Base-by-base conservation (phyloP, 176 grass and related monocot species). In the Zoysia pacifica region DNA sequence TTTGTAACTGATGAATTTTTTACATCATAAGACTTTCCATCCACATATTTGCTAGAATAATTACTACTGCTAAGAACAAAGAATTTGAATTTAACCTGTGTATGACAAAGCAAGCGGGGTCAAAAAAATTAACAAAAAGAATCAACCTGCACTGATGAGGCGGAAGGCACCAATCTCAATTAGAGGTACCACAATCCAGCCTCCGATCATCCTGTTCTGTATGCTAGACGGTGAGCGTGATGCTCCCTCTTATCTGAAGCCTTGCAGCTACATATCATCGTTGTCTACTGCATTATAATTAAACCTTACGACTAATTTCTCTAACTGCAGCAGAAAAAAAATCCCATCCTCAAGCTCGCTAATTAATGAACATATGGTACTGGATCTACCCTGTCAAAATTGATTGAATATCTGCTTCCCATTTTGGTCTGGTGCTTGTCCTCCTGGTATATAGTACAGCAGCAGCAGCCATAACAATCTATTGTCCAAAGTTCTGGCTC, bases 1-100 rank as follows among this genome's bases (percentile, higher is more conserved):
- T 40, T 45, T 76, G 70, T 63, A 62, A 74, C 62, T 53, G 51
- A 40, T 47, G 79, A 53, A 12, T 79, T 73, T 73, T 47, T 50
- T 60, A 82, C 83, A 78, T 77, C 49, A 77, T 74, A 86, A 78
- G 78, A 82, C 67, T 82, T 86, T 78, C 78, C 62, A 82, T 68
- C 68, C 36, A 73, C 73, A 68, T 73, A 73, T 46, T 39, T 38
- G 54, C 68, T 79, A 48, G 69, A 92, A 90, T 83, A 90, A 88
- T 90, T 91, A 86, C 65, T 90, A 46, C 69, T 89, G 79, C 89
- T 76, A 88, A 80, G 79, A 91, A 82, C 86, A 97, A 97, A 90
- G 74, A 93, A 93, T 89, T 89, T 89, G 75, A 93, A 84, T 81
- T 77, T 82, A 87, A 69, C 85, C 89, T 86, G 78, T 86, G 77